A percentile compares a stretch with the other conserved stretches of the same genome.
phyloP scores from a whole-genome alignment of 139 green algal genomes.

The Picochlorum sp. region DNA sequence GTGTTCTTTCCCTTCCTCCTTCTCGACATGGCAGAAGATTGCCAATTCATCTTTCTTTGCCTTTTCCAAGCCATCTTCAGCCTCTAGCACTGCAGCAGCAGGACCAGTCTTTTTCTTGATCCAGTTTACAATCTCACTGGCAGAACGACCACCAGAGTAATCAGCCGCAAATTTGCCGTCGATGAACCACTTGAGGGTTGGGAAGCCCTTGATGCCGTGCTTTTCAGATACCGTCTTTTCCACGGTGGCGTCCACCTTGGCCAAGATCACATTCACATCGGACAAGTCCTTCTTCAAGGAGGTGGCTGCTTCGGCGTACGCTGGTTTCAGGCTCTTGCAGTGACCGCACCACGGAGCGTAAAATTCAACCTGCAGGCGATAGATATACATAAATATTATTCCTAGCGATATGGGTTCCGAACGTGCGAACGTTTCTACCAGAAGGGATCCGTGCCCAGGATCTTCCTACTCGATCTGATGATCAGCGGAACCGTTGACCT shows the following conservation, averaged over 20 bases:
- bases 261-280: constrained; percentile 41
- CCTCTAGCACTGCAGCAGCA: constrained; percentile 37
- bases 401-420: background rate
- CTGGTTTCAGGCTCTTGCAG: constrained; percentile 62
- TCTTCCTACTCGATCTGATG: too few relatives aligned
- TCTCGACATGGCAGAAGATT: constrained; percentile 47
- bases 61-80: constrained; percentile 31
- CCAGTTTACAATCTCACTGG: constrained; percentile 64
- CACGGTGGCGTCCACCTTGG: constrained; percentile 72
- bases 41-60: constrained; percentile 36
- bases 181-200: constrained; percentile 82
- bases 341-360: constrained; percentile 73
- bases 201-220: constrained; percentile 56
- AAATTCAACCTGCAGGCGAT: constrained; percentile 49
- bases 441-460: too few relatives aligned
- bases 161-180: constrained; percentile 59
- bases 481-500: too few relatives aligned
- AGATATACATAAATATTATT: background rate
- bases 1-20: constrained; percentile 45
- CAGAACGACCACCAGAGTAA: constrained; percentile 58
- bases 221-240: constrained; percentile 43
- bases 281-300: constrained; percentile 35
- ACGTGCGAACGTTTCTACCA: too few relatives aligned
- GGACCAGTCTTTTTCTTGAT: constrained; percentile 85
- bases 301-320: constrained; percentile 62